These are phyloP conservation scores for Sambucus nigra DNA, from an alignment of 129 eudicot genomes.

Conservation along the genomic window DNA sequence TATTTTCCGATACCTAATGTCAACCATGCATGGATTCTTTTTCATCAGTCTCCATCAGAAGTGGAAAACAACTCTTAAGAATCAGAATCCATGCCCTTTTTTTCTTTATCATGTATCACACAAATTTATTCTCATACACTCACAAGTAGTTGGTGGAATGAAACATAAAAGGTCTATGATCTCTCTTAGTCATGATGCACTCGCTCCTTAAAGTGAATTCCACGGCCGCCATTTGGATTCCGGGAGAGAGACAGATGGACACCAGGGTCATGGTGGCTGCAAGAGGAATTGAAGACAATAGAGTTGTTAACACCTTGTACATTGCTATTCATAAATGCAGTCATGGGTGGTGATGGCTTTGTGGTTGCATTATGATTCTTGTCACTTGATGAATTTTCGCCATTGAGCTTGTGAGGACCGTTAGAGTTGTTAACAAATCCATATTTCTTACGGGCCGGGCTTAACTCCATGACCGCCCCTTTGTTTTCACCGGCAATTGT, in stretches of 20 bases:
- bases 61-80: no score
- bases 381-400: conserved; percentile 3
- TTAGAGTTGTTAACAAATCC: conserved; percentile 5
- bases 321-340: conserved; percentile 47
- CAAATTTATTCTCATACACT: not conserved
- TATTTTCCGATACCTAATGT: not conserved
- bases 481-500: conserved; percentile 59
- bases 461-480: conserved; percentile 52
- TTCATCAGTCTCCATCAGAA: no score
- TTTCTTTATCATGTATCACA: not conserved
- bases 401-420: conserved; percentile 7
- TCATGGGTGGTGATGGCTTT: conserved; percentile 22
- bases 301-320: conserved; percentile 68
- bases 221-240: conserved; percentile 19
- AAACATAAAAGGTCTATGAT: not conserved
- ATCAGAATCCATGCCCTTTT: conserved; percentile 10
- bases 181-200: not conserved
- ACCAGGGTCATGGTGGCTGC: conserved; percentile 53
- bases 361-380: conserved; percentile 7
- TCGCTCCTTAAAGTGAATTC: conserved; percentile 13
- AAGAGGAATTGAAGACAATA: conserved; percentile 23
- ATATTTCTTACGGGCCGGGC: conserved; percentile 19
- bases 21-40: no score
- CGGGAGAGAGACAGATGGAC: conserved; percentile 33
- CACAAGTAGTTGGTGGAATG: not conserved